phyloP scores from a whole-genome alignment of 169 alveolate species.

The Blepharisma undulans region DNA sequence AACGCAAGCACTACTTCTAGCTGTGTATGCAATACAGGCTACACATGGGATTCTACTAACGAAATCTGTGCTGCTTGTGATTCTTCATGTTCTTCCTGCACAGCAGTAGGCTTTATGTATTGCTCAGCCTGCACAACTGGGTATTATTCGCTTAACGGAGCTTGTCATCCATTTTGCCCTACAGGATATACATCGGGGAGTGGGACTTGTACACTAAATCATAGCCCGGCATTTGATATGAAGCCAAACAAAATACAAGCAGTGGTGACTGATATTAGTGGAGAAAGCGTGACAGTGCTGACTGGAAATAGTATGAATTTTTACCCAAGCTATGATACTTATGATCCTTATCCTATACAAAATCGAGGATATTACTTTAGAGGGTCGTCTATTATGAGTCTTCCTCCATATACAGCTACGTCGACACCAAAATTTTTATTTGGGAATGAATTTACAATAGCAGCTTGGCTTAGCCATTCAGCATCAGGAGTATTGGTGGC shows the following conservation, averaged over 20 bases:
- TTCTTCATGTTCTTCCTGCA: not conserved
- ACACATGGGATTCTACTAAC: slow-evolving; percentile 15
- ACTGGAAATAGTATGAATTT: not conserved
- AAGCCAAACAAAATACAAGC: not conserved
- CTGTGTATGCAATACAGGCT: slow-evolving; percentile 5
- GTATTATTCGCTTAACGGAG: not conserved
- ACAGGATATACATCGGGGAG: slow-evolving; percentile 2
- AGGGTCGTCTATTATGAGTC: not conserved
- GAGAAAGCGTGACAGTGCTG: not conserved
- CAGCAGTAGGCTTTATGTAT: not conserved
- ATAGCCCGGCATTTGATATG: not conserved
- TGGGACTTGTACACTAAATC: not conserved
- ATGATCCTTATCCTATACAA: slow-evolving; percentile 18
- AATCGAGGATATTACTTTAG: slow-evolving; percentile 21
- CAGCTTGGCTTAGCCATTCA: not conserved
- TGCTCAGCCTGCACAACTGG: not conserved
- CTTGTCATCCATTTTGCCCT: slow-evolving; percentile 34
- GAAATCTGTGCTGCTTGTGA: slow-evolving; percentile 4
- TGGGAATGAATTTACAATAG: not conserved
- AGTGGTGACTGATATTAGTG: not conserved
- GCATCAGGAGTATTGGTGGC: not conserved
- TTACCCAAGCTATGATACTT: not conserved
- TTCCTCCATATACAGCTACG: slow-evolving; percentile 5
- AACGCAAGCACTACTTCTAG: not conserved
- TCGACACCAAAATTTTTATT: not conserved